These are phyloP conservation scores for Sporothrix sp. DNA, from an alignment of 2,329 filamentous ascomycete genomes.

Conservation along the genomic window DNA sequence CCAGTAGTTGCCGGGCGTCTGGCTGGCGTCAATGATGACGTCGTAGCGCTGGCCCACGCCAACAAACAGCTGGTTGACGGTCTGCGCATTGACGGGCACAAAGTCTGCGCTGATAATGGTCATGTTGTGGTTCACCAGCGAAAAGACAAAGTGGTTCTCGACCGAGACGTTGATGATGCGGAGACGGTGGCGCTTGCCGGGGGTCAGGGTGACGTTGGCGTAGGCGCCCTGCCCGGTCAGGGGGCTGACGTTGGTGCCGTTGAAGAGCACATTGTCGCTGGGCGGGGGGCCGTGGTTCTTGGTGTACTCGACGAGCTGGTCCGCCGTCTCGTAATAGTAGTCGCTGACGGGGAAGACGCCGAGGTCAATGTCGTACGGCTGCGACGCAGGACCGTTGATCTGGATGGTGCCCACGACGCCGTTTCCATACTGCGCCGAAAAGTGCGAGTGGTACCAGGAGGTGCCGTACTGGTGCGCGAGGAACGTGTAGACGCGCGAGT, in stretches of 20 bases:
- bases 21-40: slow-evolving; percentile 34
- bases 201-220: slow-evolving; percentile 27
- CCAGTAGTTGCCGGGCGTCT: slow-evolving; percentile 24
- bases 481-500: slow-evolving; percentile 29
- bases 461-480: slow-evolving; percentile 29
- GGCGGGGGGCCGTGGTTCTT: slow-evolving; percentile 20
- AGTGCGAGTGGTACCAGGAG: slow-evolving; percentile 40
- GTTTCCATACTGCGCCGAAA: slow-evolving; percentile 38
- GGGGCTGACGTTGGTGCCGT: slow-evolving; percentile 32
- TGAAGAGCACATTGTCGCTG: slow-evolving; percentile 36
- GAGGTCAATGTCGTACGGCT: slow-evolving; percentile 41
- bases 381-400: slow-evolving; percentile 33
- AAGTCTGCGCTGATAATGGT: slow-evolving; percentile 43
- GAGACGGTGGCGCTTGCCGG: slow-evolving; percentile 39
- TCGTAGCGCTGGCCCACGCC: slow-evolving; percentile 38
- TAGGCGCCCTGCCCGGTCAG: slow-evolving; percentile 25
- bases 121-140: slow-evolving; percentile 39
- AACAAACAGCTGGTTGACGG: slow-evolving; percentile 39
- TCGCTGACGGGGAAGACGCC: slow-evolving; percentile 42
- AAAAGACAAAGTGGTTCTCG: slow-evolving; percentile 39
- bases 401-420: slow-evolving; percentile 41
- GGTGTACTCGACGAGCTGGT: slow-evolving; percentile 28
- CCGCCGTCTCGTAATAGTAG: slow-evolving; percentile 41
- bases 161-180: slow-evolving; percentile 43
- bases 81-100: slow-evolving; percentile 40